Percentiles rank a stretch among this genome's conserved stretches.
Conservation (phyloP, 176 grass and related monocot genomes). For the Areca catechu region DNA sequence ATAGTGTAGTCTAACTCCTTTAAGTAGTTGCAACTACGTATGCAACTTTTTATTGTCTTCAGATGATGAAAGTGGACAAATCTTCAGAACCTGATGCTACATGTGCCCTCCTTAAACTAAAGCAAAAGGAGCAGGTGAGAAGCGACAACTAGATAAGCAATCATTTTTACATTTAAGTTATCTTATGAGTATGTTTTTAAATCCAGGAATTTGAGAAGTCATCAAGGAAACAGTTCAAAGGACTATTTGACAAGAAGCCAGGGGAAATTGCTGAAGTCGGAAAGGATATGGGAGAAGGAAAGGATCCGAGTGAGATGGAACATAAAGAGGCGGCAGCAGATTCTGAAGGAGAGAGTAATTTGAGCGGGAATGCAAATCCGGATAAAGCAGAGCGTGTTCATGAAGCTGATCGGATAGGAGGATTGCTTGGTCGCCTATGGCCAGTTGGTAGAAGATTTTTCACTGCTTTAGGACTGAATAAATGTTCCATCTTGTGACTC, state of each 20-base stretch:
- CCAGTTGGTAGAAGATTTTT: conserved; percentile 53
- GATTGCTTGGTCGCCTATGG: conserved; percentile 49
- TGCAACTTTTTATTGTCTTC: conserved; percentile 12
- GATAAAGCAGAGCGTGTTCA: conserved; percentile 27
- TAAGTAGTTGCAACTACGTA: no score
- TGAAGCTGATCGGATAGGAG: conserved; percentile 49
- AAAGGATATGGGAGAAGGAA: conserved; percentile 19
- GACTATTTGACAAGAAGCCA: conserved; percentile 93
- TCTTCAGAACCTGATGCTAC: conserved; percentile 69
- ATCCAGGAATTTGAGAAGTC: conserved; percentile 69
- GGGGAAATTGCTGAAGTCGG: conserved; percentile 75
- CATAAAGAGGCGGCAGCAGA: conserved; percentile 15
- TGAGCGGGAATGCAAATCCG: neutral
- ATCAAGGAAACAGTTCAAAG: conserved; percentile 93
- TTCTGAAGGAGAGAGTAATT: conserved; percentile 10
- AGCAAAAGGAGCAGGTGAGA: conserved; percentile 67
- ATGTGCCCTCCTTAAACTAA: conserved; percentile 71
- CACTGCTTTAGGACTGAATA: conserved; percentile 63
- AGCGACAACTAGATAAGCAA: neutral
- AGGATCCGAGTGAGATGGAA: neutral
- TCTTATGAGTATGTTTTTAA: neutral
- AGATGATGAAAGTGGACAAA: conserved; percentile 77
- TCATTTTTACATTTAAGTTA: neutral
- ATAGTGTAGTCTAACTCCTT: no score
- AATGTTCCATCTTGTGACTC: conserved; percentile 57